Evolutionary conservation across 176 grass and related monocot species (phyloP), one percentile per base, ranked within the genome.

Genomic region (Oryza meridionalis): DNA sequence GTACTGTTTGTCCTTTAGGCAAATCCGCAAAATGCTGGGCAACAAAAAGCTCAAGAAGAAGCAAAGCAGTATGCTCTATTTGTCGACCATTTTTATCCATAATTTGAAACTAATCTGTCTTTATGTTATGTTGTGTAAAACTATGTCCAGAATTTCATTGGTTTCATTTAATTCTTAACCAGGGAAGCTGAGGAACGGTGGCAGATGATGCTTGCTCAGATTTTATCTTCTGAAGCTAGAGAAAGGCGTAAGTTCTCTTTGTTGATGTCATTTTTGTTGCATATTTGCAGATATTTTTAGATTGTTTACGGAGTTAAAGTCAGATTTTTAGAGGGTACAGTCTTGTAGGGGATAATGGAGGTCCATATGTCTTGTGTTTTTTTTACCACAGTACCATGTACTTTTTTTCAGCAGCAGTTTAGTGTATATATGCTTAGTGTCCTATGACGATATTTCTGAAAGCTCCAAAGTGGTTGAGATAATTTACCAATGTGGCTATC

Each of bases 101-200:
- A 44, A 49, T 67, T 67, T 32, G 47, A 15, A 21, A 32, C 50
- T 58, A 31, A 15, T 81, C 3, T 55, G 7, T 53, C 31, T 69
- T 15, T n/a, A 43, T 62, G 55, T 37, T 22, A 14, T 86, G 72
- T 43, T 19, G 6, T 81, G 67, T 81, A 22, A 70, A 59, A 51
- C 32, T 72, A 8, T 82, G 11, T 68, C n/a, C 37, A 40, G 25
- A 12, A 70, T 12, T 82, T 50, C 22, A 69, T 51, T 81, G 4
- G 26, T 35, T 82, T 35, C 16, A 58, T 72, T 2, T 77, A 61
- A 47, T 51, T 76, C 21, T n/a, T 22, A 77, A 65, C 15, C 63
- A 94, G 92, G 79, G 92, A 94, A 85, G 85, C 91, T 25, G 91
- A 94, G 72, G 88, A 94, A 81, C 91, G 63, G 25, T 80, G 91